These are phyloP conservation scores for Ramularia endophylla DNA, from an alignment of 2,329 filamentous ascomycete genomes.

Conservation along the genomic window DNA sequence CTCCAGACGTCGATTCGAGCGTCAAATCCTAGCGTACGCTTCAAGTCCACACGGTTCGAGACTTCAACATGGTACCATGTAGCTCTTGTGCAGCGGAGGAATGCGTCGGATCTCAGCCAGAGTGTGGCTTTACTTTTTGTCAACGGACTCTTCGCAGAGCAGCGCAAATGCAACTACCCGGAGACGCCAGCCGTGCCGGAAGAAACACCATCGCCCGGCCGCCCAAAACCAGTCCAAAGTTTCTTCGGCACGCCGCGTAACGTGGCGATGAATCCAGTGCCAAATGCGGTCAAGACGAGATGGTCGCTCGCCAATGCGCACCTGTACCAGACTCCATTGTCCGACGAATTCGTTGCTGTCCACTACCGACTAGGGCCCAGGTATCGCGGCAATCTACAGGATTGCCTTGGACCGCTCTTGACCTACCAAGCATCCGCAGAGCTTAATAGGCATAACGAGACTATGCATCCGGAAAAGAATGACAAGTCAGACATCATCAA, in stretches of 20 bases:
- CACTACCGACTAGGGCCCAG: slow-evolving; percentile 83
- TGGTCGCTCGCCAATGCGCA: slow-evolving; percentile 91
- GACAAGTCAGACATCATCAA: slow-evolving; percentile 86
- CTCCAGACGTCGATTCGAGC: slow-evolving; percentile 91
- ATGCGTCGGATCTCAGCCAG: slow-evolving; percentile 21
- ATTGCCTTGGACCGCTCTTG: slow-evolving; percentile 90
- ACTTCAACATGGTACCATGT: slow-evolving; percentile 88
- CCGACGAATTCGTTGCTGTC: slow-evolving; percentile 86
- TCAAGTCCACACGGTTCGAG: slow-evolving; percentile 75
- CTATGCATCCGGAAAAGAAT: slow-evolving; percentile 81
- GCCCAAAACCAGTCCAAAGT: slow-evolving; percentile 63
- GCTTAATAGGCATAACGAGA: slow-evolving; percentile 84
- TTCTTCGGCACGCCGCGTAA: slow-evolving; percentile 92
- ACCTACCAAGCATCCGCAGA: slow-evolving; percentile 92
- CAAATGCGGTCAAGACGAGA: slow-evolving; percentile 66
- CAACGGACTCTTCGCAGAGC: slow-evolving; percentile 89
- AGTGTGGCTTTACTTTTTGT: slow-evolving; percentile 71
- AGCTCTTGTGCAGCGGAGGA: slow-evolving; percentile 68
- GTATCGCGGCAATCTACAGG: slow-evolving; percentile 95
- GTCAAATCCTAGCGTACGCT: slow-evolving; percentile 80
- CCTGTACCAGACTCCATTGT: slow-evolving; percentile 78
- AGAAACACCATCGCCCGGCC: slow-evolving; percentile 32
- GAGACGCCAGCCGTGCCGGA: slow-evolving; percentile 55
- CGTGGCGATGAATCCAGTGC: slow-evolving; percentile 68
- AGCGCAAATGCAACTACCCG: slow-evolving; percentile 84